These are phyloP conservation scores for Pythium coloratum DNA, from an alignment of 352 stramenopile species.

Conservation along the genomic window DNA sequence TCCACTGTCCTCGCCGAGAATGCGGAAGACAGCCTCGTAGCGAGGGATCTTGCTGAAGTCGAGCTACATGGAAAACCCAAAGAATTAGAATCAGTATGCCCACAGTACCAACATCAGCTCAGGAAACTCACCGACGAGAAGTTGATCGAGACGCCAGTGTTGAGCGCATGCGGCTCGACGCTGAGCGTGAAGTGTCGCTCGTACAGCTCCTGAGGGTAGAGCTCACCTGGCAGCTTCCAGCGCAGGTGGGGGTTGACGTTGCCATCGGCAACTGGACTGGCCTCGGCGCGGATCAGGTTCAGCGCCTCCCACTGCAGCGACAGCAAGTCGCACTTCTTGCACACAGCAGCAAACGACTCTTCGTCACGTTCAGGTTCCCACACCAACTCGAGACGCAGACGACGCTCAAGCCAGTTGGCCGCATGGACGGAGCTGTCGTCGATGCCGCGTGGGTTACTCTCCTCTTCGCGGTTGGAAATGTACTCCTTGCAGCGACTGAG, in stretches of 20 bases:
- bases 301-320: conserved; percentile 63
- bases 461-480: conserved; percentile 58
- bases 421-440: conserved; percentile 24
- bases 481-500: conserved; percentile 74
- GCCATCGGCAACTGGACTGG: conserved; percentile 14
- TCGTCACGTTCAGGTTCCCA: conserved; percentile 65
- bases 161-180: conserved; percentile 46
- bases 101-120: no score
- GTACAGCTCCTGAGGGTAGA: conserved; percentile 63
- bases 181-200: conserved; percentile 29
- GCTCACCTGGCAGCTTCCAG: conserved; percentile 53
- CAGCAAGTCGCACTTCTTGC: conserved; percentile 61
- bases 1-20: conserved; percentile 74
- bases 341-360: conserved; percentile 45
- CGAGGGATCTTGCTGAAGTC: conserved; percentile 58
- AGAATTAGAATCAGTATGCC: not conserved
- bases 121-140: conserved; percentile 36
- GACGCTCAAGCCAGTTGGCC: conserved; percentile 68
- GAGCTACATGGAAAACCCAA: conserved; percentile 31
- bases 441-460: conserved; percentile 53
- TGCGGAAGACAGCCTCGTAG: conserved; percentile 69
- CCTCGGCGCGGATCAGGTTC: conserved; percentile 37
- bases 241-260: conserved; percentile 37
- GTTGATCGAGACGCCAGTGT: conserved; percentile 48
- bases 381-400: conserved; percentile 64